phyloP scores from a whole-genome alignment of 2,329 filamentous ascomycete species.

The Zalaria obscura region DNA sequence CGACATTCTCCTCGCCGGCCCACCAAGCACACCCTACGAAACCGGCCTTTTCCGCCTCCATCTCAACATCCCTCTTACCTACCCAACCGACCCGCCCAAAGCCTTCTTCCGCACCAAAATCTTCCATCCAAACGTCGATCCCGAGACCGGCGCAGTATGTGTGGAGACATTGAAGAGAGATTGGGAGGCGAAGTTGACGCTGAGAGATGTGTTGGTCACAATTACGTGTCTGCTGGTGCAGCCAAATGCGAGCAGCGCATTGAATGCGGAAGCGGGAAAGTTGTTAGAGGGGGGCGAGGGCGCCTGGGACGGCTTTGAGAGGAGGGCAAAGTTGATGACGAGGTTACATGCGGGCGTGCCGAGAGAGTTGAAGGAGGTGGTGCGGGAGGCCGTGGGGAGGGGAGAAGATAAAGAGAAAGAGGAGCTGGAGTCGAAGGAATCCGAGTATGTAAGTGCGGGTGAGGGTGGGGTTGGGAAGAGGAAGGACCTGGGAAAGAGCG shows the following conservation, averaged over 20 bases:
- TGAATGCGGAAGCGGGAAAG: slow-evolving; percentile 46
- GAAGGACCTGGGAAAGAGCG: slow-evolving; percentile 7
- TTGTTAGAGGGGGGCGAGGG: slow-evolving; percentile 28
- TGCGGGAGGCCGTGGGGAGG: slow-evolving; percentile 38
- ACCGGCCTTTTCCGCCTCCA: slow-evolving; percentile 45
- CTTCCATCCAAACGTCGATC: slow-evolving; percentile 53
- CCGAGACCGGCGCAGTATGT: slow-evolving; percentile 46
- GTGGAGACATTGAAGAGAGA: slow-evolving; percentile 52
- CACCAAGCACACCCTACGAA: slow-evolving; percentile 45
- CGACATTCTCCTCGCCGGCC: slow-evolving; percentile 43
- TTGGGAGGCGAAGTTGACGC: slow-evolving; percentile 43
- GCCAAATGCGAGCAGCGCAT: slow-evolving; percentile 48
- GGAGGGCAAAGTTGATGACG: slow-evolving; percentile 46
- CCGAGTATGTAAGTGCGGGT: neutral
- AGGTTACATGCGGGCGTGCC: slow-evolving; percentile 46
- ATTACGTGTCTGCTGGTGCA: slow-evolving; percentile 50
- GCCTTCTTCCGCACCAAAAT: slow-evolving; percentile 46
- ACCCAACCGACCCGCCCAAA: slow-evolving; percentile 38
- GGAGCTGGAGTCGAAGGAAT: slow-evolving; percentile 3
- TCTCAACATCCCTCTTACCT: slow-evolving; percentile 44
- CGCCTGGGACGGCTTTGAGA: slow-evolving; percentile 42
- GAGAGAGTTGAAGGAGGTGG: slow-evolving; percentile 25
- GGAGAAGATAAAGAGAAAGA: slow-evolving; percentile 30
- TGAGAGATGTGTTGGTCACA: slow-evolving; percentile 44
- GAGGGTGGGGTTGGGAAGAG: neutral